Evolutionary conservation across 306 rosid species (phyloP).

Genomic region (Vicia sativa): DNA sequence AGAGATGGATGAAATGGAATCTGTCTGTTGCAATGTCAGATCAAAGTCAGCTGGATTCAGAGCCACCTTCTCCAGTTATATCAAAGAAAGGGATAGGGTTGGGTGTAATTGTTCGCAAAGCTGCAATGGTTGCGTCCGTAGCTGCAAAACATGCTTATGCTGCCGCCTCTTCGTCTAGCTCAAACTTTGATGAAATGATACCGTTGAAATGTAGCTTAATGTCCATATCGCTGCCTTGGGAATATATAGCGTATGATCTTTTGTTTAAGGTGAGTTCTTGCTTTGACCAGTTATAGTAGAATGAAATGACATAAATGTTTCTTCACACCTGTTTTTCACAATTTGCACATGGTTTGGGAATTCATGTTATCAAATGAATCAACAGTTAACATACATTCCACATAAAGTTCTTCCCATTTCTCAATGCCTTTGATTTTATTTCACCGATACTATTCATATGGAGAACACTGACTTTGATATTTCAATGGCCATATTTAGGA

Average conservation of each 20-base stretch:
- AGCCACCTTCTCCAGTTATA: conserved; percentile 78
- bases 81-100: conserved; percentile 81
- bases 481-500: conserved; percentile 49
- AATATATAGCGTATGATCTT: conserved; percentile 86
- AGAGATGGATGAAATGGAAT: conserved; percentile 43
- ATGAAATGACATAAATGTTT: conserved; percentile 27
- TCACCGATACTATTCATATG: conserved; percentile 22
- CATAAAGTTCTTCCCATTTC: conserved; percentile 21
- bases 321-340: conserved; percentile 13
- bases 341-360: conserved; percentile 26
- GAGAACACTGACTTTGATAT: conserved; percentile 33
- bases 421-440: conserved; percentile 11
- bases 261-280: conserved; percentile 79
- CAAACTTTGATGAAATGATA: conserved; percentile 70
- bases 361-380: background rate
- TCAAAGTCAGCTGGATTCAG: conserved; percentile 82
- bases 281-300: conserved; percentile 2
- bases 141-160: conserved; percentile 93
- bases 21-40: conserved; percentile 56
- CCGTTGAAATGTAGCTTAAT: conserved; percentile 96
- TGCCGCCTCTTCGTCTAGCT: conserved; percentile 69
- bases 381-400: background rate
- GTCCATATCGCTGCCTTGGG: conserved; percentile 98
- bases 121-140: conserved; percentile 85
- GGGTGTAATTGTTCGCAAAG: conserved; percentile 81